These are phyloP conservation scores for Theileria orientalis DNA, from an alignment of 169 alveolate genomes.

Conservation along the genomic window DNA sequence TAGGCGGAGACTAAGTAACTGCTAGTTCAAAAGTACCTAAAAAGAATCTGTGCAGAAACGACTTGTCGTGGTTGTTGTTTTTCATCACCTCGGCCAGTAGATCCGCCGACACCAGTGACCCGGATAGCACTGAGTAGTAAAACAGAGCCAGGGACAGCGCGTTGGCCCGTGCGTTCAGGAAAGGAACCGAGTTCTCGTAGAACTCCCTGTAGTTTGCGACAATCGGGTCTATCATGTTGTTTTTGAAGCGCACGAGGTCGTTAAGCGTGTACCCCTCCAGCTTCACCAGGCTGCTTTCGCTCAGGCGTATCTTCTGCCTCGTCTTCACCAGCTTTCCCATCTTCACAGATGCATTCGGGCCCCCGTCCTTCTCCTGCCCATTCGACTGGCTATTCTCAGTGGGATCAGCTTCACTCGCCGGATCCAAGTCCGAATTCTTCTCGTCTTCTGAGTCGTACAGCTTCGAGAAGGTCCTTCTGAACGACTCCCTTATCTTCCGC, in stretches of 20 bases:
- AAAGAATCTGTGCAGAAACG: slow-evolving; percentile 23
- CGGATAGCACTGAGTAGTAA: slow-evolving; percentile 33
- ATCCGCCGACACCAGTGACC: slow-evolving; percentile 19
- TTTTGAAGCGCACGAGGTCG: slow-evolving; percentile 34
- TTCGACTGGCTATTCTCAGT: not conserved
- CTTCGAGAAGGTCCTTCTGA: not conserved
- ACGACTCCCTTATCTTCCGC: not conserved
- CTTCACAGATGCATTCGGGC: not conserved
- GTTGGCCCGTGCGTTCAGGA: slow-evolving; percentile 43
- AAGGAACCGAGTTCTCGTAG: slow-evolving; percentile 53
- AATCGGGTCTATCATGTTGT: slow-evolving; percentile 36
- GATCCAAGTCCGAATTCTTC: not conserved
- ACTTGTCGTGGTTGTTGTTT: slow-evolving; percentile 23
- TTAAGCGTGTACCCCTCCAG: not conserved
- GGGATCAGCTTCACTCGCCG: not conserved
- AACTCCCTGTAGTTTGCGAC: slow-evolving; percentile 24
- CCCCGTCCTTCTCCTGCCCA: no score
- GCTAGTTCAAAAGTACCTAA: not conserved
- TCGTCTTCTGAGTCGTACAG: not conserved
- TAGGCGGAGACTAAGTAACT: not conserved
- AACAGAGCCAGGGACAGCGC: slow-evolving; percentile 49
- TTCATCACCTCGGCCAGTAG: slow-evolving; percentile 22
- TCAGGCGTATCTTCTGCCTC: not conserved
- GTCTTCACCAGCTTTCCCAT: slow-evolving; percentile 9
- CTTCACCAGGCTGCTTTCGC: not conserved